These are phyloP conservation scores for Musa itinerans DNA, from an alignment of 176 grass and related monocot genomes.

Conservation along the genomic window DNA sequence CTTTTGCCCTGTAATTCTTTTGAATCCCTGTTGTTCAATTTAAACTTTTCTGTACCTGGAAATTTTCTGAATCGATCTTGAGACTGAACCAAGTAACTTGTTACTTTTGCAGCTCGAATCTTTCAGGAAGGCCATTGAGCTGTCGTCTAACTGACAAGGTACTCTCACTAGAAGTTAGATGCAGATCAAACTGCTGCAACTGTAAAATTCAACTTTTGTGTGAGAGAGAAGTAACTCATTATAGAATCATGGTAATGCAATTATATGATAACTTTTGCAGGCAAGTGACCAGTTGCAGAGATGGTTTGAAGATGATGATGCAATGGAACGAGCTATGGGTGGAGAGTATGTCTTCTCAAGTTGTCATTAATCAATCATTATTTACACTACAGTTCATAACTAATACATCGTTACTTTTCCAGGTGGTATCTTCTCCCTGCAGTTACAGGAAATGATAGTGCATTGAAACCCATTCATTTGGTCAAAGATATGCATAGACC, in stretches of 20 bases:
- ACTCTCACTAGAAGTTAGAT: not conserved
- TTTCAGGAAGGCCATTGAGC: slow-evolving; percentile 76
- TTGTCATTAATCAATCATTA: not conserved
- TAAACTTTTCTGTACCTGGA: not conserved
- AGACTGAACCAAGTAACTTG: not conserved
- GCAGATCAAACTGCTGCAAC: not conserved
- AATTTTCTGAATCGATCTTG: not conserved
- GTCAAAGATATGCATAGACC: slow-evolving; percentile 52
- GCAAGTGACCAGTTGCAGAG: slow-evolving; percentile 68
- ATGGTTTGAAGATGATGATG: slow-evolving; percentile 97
- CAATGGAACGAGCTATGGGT: slow-evolving; percentile 75
- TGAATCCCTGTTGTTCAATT: not conserved
- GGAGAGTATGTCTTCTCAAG: slow-evolving; percentile 63
- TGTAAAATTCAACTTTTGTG: not conserved
- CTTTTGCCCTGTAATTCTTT: not conserved
- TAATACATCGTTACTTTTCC: slow-evolving; percentile 7
- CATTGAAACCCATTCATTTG: slow-evolving; percentile 53
- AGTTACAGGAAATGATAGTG: slow-evolving; percentile 23
- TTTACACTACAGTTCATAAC: slow-evolving; percentile 8
- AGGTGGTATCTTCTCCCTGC: slow-evolving; percentile 84
- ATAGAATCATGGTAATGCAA: not conserved
- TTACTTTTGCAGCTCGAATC: slow-evolving; percentile 52
- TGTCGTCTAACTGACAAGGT: slow-evolving; percentile 93
- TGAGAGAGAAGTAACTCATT: not conserved
- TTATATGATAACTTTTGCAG: slow-evolving; percentile 29